Evolutionary conservation across 768 basidiomycete species (phyloP), one percentile per base, ranked within the genome.

Genomic region (Neoboletus magnificus): DNA sequence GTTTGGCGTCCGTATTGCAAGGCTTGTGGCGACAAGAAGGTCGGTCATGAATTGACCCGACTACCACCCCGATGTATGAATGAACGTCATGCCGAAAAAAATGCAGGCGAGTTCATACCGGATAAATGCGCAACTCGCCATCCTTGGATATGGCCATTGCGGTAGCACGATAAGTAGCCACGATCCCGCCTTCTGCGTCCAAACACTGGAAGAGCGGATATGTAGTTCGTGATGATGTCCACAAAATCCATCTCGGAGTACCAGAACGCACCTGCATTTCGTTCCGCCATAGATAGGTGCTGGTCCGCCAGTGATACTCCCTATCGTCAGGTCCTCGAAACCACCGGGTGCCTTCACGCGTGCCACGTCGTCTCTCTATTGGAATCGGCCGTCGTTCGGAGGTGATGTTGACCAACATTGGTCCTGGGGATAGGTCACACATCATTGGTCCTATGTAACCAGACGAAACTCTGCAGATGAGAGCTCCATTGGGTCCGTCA

Each of bases 101-200:
- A 35, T 12, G 39, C 11, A 23, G 23, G 20, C 2, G 6, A 20
- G 20, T n/a, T 48, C 68, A 5, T 61, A 69, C 67, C 46, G 63
- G 68, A 53, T 71, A 56, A 23, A 71, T 56, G 8, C 57, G 50
- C 41, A 70, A 47, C 23, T 66, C 66, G 5, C 66, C 70, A 47
- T 71, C 66, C 44, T 71, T 71, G 33, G 49, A 58, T 33, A 60
- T 12, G 9, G 68, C 64, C 55, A 70, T 56, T 10, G 58, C 33
- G 13, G 61, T 67, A 11, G 52, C 46, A 49, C 63, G 69, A 50
- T 69, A 71, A 22, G 62, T 65, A n/a, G 68, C 69, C 40, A 69
- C 50, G 47, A 69, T 42, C 11, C 55, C 56, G 18, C 58, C 60
- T 15, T 60, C 54, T 6, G 50, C 18, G n/a, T 65, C 50, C 48